Base-by-base conservation (phyloP, 805 yeast genomes). In the Cyberlindnera amylophila region DNA sequence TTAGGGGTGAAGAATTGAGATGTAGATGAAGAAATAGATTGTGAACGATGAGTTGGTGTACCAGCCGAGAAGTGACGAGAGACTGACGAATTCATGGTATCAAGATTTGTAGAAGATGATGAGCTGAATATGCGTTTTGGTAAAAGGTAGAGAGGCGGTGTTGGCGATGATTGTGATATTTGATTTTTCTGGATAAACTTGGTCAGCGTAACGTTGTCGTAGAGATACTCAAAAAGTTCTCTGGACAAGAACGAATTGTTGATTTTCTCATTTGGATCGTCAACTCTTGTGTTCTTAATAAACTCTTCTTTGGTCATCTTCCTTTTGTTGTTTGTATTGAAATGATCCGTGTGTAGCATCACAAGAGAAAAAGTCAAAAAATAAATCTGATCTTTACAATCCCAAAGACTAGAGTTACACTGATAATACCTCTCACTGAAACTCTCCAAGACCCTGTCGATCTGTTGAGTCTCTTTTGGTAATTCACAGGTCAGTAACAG, bases 391-490 rank as follows among this genome's bases (percentile, higher is more conserved):
- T 81, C 85, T 7, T 54, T 45, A 45, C 55, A 52, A 14, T 53
- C 55, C 71, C 72, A 68, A 2, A 52, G 31, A 3, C 36, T 21
- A 1, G 9, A 6, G 30, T 55, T 57, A 21, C 52, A 50, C 1
- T 45, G 36, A 45, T 69, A 70, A 58, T 78, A 85, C 18, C 73
- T 68, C 23, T 54, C 56, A 9, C 85, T 73, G 59, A 85, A 81
- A 26, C 71, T 71, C 39, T 74, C 75, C 32, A 85, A 62, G 4
- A 82, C 70, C 36, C 89, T 66, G 52, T 85, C 91, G 38, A 85
- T 84, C 54, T 85, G 90, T 56, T 84, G 91, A 0, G 87, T 67
- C 54, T 85, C 93, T 47, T 69, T 72, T 0, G 93, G 93, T 19
- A 85, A 62, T 41, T 77, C 77, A 43, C 78, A 70, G 36, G 70